Evolutionary conservation across 2,329 filamentous ascomycete genomes (phyloP).

Genomic region (Pseudocercospora crystallina): DNA sequence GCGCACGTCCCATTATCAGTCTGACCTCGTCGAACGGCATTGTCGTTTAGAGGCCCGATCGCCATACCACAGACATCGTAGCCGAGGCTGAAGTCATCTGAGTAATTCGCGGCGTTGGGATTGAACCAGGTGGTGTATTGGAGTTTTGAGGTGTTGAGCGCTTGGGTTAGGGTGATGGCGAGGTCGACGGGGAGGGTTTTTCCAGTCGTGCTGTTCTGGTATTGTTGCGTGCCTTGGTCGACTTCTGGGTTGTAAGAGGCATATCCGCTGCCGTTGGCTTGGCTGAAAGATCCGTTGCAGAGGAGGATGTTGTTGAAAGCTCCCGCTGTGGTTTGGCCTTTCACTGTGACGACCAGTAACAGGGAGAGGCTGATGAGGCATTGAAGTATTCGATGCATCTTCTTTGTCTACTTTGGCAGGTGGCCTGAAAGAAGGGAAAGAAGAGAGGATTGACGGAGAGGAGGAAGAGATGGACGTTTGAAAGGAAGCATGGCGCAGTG

Average conservation of each 20-base stretch:
- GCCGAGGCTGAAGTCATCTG: slow-evolving; percentile 12
- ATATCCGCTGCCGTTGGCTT: slow-evolving; percentile 1
- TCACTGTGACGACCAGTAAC: slow-evolving; percentile 4
- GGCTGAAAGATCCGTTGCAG: slow-evolving; percentile 1
- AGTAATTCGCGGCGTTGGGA: slow-evolving; percentile 11
- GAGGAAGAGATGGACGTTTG: too few relatives aligned
- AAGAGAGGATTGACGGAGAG: too few relatives aligned
- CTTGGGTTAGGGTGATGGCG: slow-evolving; percentile 6
- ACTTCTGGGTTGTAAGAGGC: slow-evolving; percentile 9
- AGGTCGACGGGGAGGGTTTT: slow-evolving; percentile 6
- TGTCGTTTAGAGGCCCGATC: slow-evolving; percentile 1
- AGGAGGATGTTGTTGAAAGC: neutral
- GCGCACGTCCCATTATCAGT: slow-evolving; percentile 13
- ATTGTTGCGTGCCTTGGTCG: slow-evolving; percentile 6
- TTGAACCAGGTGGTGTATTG: slow-evolving; percentile 7
- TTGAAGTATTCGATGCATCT: too few relatives aligned
- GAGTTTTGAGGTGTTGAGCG: slow-evolving; percentile 1
- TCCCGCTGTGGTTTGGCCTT: neutral
- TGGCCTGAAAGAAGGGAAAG: too few relatives aligned
- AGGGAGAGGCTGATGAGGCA: slow-evolving; percentile 1
- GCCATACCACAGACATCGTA: slow-evolving; percentile 16
- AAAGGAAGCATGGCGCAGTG: too few relatives aligned
- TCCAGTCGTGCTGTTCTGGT: slow-evolving; percentile 10
- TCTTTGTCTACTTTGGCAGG: neutral
- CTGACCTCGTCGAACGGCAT: slow-evolving; percentile 9